Evolutionary conservation across 208 protist species (phyloP).

Genomic region (Spongospora subterranea): DNA sequence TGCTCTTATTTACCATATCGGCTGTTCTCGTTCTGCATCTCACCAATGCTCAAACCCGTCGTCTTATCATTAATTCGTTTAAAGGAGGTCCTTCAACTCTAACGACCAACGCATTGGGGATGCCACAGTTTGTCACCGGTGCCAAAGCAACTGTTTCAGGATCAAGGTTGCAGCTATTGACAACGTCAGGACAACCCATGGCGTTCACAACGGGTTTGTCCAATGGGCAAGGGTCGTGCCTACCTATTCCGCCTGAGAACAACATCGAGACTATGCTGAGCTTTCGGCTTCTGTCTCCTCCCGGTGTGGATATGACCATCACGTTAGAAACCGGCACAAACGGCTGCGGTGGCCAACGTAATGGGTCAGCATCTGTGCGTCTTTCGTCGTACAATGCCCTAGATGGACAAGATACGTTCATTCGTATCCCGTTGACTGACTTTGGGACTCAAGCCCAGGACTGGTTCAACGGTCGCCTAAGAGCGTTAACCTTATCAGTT

Average conservation of each 20-base stretch:
- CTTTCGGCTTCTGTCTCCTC: background rate
- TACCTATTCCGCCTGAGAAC: background rate
- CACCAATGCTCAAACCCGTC: conserved; percentile 11
- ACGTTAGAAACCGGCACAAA: conserved; percentile 6
- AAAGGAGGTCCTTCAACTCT: background rate
- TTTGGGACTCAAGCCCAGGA: background rate
- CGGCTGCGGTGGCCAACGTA: background rate
- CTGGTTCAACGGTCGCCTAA: conserved; percentile 24
- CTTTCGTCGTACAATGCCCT: background rate
- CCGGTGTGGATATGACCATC: conserved; percentile 46
- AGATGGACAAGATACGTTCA: conserved; percentile 36
- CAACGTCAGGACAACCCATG: background rate
- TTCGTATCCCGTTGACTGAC: conserved; percentile 46
- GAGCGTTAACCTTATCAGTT: background rate
- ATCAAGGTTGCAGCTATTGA: background rate
- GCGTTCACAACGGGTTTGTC: background rate
- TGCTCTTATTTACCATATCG: too few species aligned
- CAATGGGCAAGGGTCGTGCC: background rate
- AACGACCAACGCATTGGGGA: background rate
- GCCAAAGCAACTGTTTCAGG: background rate
- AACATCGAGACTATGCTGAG: conserved; percentile 2
- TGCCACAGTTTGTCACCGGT: background rate
- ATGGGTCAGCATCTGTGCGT: background rate
- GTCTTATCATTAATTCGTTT: conserved; percentile 46
- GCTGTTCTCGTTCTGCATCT: too few species aligned